Percentiles rank a stretch among this genome's conserved stretches.
Conservation (phyloP, 371 early-diverging fungal genomes). For the Mortierella polycephala region DNA sequence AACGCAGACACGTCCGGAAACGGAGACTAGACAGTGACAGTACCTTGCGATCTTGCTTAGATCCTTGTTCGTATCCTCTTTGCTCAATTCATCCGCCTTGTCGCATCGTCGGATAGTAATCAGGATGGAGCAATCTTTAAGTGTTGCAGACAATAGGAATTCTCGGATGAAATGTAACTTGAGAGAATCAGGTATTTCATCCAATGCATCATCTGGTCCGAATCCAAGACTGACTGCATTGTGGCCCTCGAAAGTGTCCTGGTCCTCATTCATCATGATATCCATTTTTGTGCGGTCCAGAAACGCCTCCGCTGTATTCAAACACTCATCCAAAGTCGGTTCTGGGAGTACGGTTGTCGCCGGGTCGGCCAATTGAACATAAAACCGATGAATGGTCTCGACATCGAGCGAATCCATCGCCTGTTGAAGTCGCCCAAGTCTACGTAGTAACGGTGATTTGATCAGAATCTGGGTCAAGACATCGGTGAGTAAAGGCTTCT, state of each 20-base stretch:
- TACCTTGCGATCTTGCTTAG: background rate
- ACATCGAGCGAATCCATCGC: conserved; percentile 44
- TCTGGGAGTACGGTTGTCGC: conserved; percentile 11
- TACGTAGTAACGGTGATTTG: conserved; percentile 27
- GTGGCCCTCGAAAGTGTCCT: conserved; percentile 13
- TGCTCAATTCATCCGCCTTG: background rate
- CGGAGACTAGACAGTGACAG: background rate
- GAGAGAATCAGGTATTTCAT: conserved; percentile 20
- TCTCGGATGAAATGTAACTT: conserved; percentile 44
- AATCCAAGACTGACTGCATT: conserved; percentile 22
- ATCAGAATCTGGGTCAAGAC: conserved; percentile 26
- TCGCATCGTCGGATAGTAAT: conserved; percentile 23
- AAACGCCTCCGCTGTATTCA: conserved; percentile 31
- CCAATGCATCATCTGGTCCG: conserved; percentile 31
- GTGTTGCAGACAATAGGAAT: conserved; percentile 39
- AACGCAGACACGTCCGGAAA: background rate
- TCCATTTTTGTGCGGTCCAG: conserved; percentile 34
- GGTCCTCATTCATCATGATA: conserved; percentile 23
- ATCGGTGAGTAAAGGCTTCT: conserved; percentile 7
- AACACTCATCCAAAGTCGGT: conserved; percentile 39
- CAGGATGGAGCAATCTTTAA: conserved; percentile 50
- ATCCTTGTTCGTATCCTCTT: background rate
- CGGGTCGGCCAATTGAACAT: conserved; percentile 7
- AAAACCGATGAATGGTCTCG: conserved; percentile 31
- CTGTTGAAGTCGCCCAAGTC: conserved; percentile 39